Base-by-base conservation (phyloP, 768 basidiomycete species). In the Kwoniella shandongensis region DNA sequence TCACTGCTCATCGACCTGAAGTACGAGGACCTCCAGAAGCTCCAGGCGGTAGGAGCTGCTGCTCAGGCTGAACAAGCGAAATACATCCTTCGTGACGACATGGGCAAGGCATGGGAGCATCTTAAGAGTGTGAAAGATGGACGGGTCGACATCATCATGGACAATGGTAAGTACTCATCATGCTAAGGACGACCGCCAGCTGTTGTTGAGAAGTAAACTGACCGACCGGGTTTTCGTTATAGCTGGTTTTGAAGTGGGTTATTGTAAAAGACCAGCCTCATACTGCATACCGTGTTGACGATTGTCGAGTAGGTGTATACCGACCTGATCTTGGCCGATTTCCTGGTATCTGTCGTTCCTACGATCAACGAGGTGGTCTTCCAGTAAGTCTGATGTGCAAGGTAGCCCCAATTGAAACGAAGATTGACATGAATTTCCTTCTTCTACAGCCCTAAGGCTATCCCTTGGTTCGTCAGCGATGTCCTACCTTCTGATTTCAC, bases 391-490 rank as follows among this genome's bases (percentile, higher is more conserved):
- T 51, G 32, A 32, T 32, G 32, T 32, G 38, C 26, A 5, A 17
- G 15, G 23, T 17, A 2, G 25, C 30, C 17, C 56, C 26, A 25
- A 36, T 54, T 2, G 41, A 23, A 32, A 2, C 54, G 30, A 36
- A 22, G 15, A n/a, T 48, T 25, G 35, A 27, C 55, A 62, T 42
- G 59, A 26, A 23, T 25, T 26, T 26, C 40, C 3, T 38, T 7
- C 22, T 13, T 13, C 17, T 38, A n/a, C 59, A 94, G 92, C 78
- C 89, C 92, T 0, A 97, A 99, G 75, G 79, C 88, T 8, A 88
- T 97, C 49, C 93, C 93, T 0, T 99, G 94, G 61, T 99, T 98
- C 72, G 93, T 97, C 44, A 91, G 89, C 11, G 91, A 96, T 73
- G 91, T 93, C 25, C 88, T 89, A 3, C 92, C 94, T 1, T 78